Base-by-base conservation (phyloP, 768 basidiomycete genomes). In the Podaxis pistillaris region DNA sequence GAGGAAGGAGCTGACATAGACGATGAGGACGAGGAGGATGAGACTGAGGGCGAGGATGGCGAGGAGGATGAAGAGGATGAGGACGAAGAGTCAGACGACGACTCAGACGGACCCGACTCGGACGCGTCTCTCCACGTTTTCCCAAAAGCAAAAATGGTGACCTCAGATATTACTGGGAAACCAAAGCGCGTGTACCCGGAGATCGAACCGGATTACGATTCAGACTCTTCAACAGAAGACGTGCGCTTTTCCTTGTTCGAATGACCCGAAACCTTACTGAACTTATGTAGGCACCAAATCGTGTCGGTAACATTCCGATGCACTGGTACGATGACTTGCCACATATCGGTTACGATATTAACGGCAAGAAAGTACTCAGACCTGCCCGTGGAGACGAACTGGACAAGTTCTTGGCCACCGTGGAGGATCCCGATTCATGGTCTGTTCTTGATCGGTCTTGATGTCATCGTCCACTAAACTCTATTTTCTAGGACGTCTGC, bases 241-340 rank as follows among this genome's bases (percentile, higher is more conserved):
- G 93, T 94, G 72, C 67, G 91, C 75, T 26, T 54, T 19, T 51
- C 38, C 17, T 59, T 59, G 36, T 37, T 28, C 38, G 24, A 13
- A 15, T 13, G n/a, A 19, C 24, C 30, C 56, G 15, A 51, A 37
- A 19, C 19, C n/a, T 17, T 44, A 26, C 19, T 50, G 22, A 55
- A 40, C n/a, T 50, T 58, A 38, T 61, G 59, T 67, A 98, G 95
- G 85, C 87, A 58, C 92, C 91, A n/a, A 98, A 97, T 72, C 93
- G 96, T 63, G 87, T 97, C 67, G 97, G 97, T 58, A 84, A 96
- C 75, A 80, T 99, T 64, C 97, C 97, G 51, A 90, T 91, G 83
- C 95, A 99, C 70, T 99, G 96, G 95, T 99, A 99, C 74, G 97
- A 98, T 73, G 96, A 98, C 79, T 80, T 99, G 67, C 97, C 97